Evolutionary conservation across 441 rosid species (phyloP).

Genomic region (Mallotus repandus): DNA sequence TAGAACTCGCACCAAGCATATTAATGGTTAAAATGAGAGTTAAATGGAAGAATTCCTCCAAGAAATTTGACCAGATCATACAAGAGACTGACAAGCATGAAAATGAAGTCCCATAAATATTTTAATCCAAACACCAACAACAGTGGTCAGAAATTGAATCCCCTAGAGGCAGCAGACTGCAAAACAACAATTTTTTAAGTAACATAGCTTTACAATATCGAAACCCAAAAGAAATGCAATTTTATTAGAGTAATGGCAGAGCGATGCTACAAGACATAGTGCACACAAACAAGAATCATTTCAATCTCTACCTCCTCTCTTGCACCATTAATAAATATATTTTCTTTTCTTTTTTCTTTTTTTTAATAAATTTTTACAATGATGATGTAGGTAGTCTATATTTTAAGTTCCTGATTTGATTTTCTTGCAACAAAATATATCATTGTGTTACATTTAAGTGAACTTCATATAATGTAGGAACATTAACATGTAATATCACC

Average conservation of each 20-base stretch:
- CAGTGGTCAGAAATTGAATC: conserved; percentile 21
- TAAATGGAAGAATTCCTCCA: conserved; percentile 14
- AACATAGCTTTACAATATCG: conserved; percentile 1
- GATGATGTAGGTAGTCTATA: no score
- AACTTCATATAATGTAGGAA: no score
- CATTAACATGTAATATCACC: no score
- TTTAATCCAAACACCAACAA: neutral
- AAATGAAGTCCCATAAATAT: conserved; percentile 4
- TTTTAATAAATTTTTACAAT: no score
- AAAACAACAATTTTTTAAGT: neutral
- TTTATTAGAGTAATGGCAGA: neutral
- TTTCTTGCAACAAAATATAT: no score
- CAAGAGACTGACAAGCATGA: neutral
- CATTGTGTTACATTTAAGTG: no score
- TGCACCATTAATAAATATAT: no score
- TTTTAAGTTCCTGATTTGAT: no score
- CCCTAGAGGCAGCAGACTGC: conserved; percentile 12
- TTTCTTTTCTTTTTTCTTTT: no score
- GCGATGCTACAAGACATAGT: conserved; percentile 23
- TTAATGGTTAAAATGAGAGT: neutral
- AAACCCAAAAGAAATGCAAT: neutral
- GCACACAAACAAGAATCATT: conserved; percentile 8
- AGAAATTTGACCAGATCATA: conserved; percentile 24
- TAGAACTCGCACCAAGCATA: neutral
- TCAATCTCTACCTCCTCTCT: neutral